phyloP scores from a whole-genome alignment of 2,329 filamentous ascomycete genomes.

The Lasiodiplodia hormozganensis region DNA sequence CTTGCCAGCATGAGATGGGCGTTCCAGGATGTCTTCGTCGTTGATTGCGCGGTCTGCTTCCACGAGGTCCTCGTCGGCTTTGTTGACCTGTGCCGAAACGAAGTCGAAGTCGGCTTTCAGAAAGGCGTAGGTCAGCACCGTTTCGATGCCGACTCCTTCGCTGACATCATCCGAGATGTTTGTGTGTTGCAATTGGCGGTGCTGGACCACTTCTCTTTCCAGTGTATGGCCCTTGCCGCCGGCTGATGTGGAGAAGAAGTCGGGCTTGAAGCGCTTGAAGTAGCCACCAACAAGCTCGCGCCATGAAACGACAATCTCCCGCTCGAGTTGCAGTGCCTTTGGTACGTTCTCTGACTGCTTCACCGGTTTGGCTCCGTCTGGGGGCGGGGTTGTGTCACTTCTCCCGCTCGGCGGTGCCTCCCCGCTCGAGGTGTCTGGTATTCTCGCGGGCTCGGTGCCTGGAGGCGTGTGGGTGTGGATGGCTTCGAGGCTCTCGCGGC shows the following conservation, averaged over 20 bases:
- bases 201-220: conserved; percentile 41
- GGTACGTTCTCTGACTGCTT: conserved; percentile 57
- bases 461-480: conserved; percentile 57
- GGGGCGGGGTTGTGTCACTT: conserved; percentile 29
- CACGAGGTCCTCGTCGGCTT: conserved; percentile 72
- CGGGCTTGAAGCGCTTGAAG: conserved; percentile 86
- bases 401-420: conserved; percentile 35
- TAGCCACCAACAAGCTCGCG: conserved; percentile 89
- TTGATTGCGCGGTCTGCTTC: conserved; percentile 81
- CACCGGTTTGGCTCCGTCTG: conserved; percentile 37
- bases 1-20: conserved; percentile 57
- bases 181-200: conserved; percentile 37
- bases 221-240: conserved; percentile 44
- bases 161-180: conserved; percentile 36
- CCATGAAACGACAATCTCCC: conserved; percentile 76
- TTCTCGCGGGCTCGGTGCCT: conserved; percentile 49
- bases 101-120: conserved; percentile 94
- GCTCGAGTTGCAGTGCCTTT: conserved; percentile 73
- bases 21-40: conserved; percentile 80
- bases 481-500: conserved; percentile 48
- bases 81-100: conserved; percentile 84
- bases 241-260: conserved; percentile 68
- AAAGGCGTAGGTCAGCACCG: conserved; percentile 89
- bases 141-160: conserved; percentile 69
- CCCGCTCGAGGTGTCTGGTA: conserved; percentile 39